phyloP scores from a whole-genome alignment of 2,329 filamentous ascomycete species.

The Paecilomyces sp. region DNA sequence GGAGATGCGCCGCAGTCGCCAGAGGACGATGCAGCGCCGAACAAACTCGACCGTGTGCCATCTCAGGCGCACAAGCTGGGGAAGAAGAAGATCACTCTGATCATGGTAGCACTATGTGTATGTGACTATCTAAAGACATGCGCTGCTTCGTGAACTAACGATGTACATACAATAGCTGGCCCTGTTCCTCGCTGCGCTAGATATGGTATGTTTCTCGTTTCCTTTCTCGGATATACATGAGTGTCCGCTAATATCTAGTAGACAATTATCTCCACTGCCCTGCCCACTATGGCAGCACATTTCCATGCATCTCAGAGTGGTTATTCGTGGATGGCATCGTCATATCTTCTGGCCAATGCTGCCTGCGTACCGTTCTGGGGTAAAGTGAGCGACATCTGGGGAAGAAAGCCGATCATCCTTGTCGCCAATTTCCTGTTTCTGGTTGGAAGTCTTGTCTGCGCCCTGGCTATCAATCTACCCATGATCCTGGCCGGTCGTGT shows the following conservation, averaged over 20 bases:
- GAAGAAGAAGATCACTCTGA: slow-evolving; percentile 32
- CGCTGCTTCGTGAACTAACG: slow-evolving; percentile 7
- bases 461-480: slow-evolving; percentile 49
- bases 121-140: slow-evolving; percentile 5
- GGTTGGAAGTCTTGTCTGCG: slow-evolving; percentile 55
- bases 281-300: slow-evolving; percentile 36
- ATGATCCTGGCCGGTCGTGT: slow-evolving; percentile 58
- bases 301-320: slow-evolving; percentile 37
- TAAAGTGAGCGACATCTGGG: slow-evolving; percentile 61
- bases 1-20: slow-evolving; percentile 10
- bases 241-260: slow-evolving; percentile 6
- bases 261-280: slow-evolving; percentile 40
- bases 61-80: slow-evolving; percentile 33
- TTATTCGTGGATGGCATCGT: slow-evolving; percentile 43
- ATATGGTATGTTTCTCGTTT: slow-evolving; percentile 38
- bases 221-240: slow-evolving; percentile 1
- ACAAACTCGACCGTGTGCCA: slow-evolving; percentile 19
- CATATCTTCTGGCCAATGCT: slow-evolving; percentile 40
- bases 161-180: slow-evolving; percentile 35
- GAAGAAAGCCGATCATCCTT: slow-evolving; percentile 56
- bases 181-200: slow-evolving; percentile 53
- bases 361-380: slow-evolving; percentile 52
- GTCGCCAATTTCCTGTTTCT: slow-evolving; percentile 56
- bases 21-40: slow-evolving; percentile 9
- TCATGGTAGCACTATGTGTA: slow-evolving; percentile 37